These are phyloP conservation scores for Litchi chinensis DNA, from an alignment of 345 rosid genomes.

Conservation along the genomic window DNA sequence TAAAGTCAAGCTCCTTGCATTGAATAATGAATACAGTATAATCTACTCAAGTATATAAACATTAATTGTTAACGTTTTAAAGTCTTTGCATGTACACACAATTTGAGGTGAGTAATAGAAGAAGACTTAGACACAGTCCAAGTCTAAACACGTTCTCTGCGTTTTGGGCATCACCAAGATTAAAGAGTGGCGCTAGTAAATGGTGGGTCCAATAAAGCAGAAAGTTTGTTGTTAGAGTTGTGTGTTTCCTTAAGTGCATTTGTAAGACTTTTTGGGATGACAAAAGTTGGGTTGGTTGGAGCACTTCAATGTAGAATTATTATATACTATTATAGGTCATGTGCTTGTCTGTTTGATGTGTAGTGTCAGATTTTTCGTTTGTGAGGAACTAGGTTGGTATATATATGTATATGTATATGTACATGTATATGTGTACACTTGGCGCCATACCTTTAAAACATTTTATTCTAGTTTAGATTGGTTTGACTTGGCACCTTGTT, in stretches of 20 bases:
- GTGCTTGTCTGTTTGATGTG: conserved; percentile 43
- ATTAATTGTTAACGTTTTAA: too few species aligned
- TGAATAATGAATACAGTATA: neutral
- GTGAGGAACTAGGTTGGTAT: neutral
- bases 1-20: neutral
- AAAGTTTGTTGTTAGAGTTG: conserved; percentile 18
- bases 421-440: neutral
- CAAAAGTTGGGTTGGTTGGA: conserved; percentile 21
- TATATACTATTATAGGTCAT: neutral
- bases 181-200: neutral
- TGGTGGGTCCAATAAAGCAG: conserved; percentile 32
- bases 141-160: conserved; percentile 7
- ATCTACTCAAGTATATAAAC: too few species aligned
- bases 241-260: conserved; percentile 27
- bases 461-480: conserved; percentile 5
- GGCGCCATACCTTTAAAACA: conserved; percentile 25
- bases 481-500: conserved; percentile 37
- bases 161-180: conserved; percentile 7
- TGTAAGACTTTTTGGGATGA: conserved; percentile 21
- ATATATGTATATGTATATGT: neutral
- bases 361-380: conserved; percentile 27
- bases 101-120: neutral
- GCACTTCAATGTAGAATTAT: conserved; percentile 15
- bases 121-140: conserved; percentile 1
- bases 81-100: neutral